A percentile compares a stretch with the other conserved stretches of the same genome.
Conservation (phyloP, 129 eudicot species). For the Tagetes erecta region DNA sequence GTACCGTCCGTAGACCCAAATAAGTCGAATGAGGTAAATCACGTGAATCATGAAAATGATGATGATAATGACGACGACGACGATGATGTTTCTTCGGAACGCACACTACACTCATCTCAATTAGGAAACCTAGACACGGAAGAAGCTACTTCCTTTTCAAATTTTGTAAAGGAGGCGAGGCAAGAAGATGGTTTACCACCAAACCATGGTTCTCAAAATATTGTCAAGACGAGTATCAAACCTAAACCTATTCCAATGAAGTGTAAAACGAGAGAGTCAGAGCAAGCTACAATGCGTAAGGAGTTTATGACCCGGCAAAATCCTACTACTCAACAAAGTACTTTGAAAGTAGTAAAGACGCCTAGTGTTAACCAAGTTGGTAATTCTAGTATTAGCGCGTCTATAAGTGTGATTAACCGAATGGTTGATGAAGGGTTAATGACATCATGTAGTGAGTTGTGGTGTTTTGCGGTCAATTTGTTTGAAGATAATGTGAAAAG, state of each 20-base stretch:
- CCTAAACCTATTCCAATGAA: neutral
- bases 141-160: constrained; percentile 3
- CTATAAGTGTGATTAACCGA: constrained; percentile 10
- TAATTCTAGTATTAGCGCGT: neutral
- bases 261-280: neutral
- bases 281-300: neutral
- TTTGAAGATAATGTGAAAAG: constrained; percentile 23
- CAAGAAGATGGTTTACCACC: neutral
- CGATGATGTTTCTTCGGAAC: neutral
- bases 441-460: neutral
- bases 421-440: constrained; percentile 21
- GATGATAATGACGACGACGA: neutral
- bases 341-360: neutral
- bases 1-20: constrained; percentile 8
- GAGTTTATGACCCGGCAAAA: constrained; percentile 9
- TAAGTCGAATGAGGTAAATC: neutral
- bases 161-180: neutral
- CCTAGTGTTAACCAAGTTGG: neutral
- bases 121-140: neutral
- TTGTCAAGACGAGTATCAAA: neutral
- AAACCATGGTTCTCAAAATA: constrained; percentile 6
- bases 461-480: constrained; percentile 23
- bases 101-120: neutral
- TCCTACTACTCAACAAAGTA: neutral
- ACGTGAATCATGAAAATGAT: neutral